phyloP scores from a whole-genome alignment of 202 grass and related monocot species.

The Zoysia matrella region DNA sequence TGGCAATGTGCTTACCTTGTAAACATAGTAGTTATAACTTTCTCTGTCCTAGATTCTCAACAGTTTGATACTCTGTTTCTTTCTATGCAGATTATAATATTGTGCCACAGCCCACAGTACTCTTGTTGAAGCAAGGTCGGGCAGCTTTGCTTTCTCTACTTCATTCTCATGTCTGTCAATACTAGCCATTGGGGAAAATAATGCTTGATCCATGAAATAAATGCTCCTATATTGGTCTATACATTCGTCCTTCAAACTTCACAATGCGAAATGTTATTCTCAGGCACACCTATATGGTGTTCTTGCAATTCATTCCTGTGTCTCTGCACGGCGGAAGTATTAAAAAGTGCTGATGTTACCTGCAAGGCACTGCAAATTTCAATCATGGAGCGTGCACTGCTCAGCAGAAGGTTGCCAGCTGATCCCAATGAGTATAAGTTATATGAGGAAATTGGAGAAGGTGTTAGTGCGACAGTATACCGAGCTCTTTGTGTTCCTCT shows the following conservation, averaged over 20 bases:
- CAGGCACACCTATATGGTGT: slow-evolving; percentile 41
- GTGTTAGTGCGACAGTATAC: slow-evolving; percentile 92
- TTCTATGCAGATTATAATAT: slow-evolving; percentile 45
- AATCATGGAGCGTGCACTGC: slow-evolving; percentile 61
- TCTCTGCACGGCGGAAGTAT: slow-evolving; percentile 49
- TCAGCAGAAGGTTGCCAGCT: slow-evolving; percentile 60
- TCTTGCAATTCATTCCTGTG: slow-evolving; percentile 33
- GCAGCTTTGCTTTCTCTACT: slow-evolving; percentile 22
- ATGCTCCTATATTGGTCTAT: slow-evolving; percentile 6
- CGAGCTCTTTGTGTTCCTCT: slow-evolving; percentile 81
- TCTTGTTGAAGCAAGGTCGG: slow-evolving; percentile 18
- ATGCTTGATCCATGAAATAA: slow-evolving; percentile 11
- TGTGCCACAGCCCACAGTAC: slow-evolving; percentile 5
- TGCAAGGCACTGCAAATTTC: slow-evolving; percentile 65
- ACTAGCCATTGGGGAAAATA: slow-evolving; percentile 25
- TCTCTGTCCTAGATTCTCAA: background rate
- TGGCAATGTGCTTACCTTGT: background rate
- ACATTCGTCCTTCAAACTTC: slow-evolving; percentile 24
- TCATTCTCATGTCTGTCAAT: slow-evolving; percentile 10
- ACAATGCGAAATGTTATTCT: slow-evolving; percentile 39
- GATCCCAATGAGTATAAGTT: slow-evolving; percentile 88
- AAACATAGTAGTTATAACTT: background rate
- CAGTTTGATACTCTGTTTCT: slow-evolving; percentile 21
- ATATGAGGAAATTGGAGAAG: slow-evolving; percentile 94
- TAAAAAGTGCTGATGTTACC: slow-evolving; percentile 40